phyloP scores from a whole-genome alignment of 78 protist genomes.

The Dictyostelium brefeldianum region DNA sequence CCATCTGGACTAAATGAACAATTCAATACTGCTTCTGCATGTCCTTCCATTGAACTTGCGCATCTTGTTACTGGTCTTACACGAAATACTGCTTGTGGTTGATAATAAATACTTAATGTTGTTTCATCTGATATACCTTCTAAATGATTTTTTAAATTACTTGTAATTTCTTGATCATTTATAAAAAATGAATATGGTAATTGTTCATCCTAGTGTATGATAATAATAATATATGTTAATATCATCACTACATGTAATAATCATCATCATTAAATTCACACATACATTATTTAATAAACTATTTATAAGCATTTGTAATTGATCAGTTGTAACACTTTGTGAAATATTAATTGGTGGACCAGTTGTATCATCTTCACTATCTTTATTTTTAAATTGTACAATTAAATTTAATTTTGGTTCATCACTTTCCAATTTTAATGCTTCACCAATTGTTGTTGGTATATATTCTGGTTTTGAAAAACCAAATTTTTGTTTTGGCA shows the following conservation, averaged over 20 bases:
- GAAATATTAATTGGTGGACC: slow-evolving; percentile 83
- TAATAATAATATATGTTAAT: background rate
- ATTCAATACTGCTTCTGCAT: slow-evolving; percentile 94
- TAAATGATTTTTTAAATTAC: slow-evolving; percentile 60
- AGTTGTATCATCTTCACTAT: slow-evolving; percentile 65
- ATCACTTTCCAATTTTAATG: slow-evolving; percentile 19
- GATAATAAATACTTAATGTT: slow-evolving; percentile 83
- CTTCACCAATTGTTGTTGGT: slow-evolving; percentile 58
- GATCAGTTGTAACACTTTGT: slow-evolving; percentile 65
- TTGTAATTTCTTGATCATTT: slow-evolving; percentile 76
- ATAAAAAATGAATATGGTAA: slow-evolving; percentile 87
- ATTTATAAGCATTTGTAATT: slow-evolving; percentile 73
- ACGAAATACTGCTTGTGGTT: slow-evolving; percentile 96
- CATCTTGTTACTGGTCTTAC: slow-evolving; percentile 96
- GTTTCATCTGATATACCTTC: slow-evolving; percentile 34
- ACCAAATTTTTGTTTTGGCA: slow-evolving; percentile 63
- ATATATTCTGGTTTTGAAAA: slow-evolving; percentile 35
- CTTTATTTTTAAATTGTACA: slow-evolving; percentile 78
- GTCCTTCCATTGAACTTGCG: slow-evolving; percentile 91
- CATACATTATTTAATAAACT: slow-evolving; percentile 77
- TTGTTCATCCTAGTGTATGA: slow-evolving; percentile 72
- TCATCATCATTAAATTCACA: no score
- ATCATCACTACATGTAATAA: no score
- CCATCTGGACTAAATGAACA: slow-evolving; percentile 96
- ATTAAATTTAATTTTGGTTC: slow-evolving; percentile 58